Base-by-base conservation (phyloP, 2,329 filamentous ascomycete species). In the Acrocalymma vagum region DNA sequence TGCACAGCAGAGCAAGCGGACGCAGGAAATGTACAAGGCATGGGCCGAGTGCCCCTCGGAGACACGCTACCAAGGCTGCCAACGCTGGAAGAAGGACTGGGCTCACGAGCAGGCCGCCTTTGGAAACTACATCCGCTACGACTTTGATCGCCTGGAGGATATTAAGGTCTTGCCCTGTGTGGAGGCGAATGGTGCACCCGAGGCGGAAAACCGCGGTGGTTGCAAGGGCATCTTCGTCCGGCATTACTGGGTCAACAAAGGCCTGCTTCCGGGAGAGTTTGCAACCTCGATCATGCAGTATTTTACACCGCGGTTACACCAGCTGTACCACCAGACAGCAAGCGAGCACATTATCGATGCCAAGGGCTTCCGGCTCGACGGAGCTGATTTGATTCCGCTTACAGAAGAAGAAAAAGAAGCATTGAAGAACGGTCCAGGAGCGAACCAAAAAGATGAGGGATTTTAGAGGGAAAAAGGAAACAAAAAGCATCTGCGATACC, bases 61-160 rank as follows among this genome's bases (percentile, higher is more conserved):
- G 36, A 59, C 49, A 3, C 53, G 55, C 10, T 72, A 69, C 53
- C 54, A 48, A 22, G 64, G 61, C 31, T 72, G 69, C 48, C 57
- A 57, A 9, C 45, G 60, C 9, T 71, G 66, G 67, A 67, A 65
- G 38, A 38, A 51, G 6, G 62, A 63, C 28, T 67, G 63, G 63
- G 62, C 65, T 16, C 66, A 69, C 46, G 68, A 71, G 41, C 69
- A 72, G 44, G 60, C 63, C 15, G 69, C 69, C 1, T 70, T 71
- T 31, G 63, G 66, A 25, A 67, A 70, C 44, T 69, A 69, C 41
- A 48, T 71, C 13, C 65, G 68, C 36, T 69, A 71, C 48, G 65
- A 70, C 35, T 70, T 56, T 43, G 55, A 68, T 38, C 61, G 65
- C 9, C 60, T 62, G n/a, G 56, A 69, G 13, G 63, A 70, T 27